A percentile compares a stretch with the other conserved stretches of the same genome.
Conservation (phyloP, 768 basidiomycete genomes). For the Calocybe cyanea region DNA sequence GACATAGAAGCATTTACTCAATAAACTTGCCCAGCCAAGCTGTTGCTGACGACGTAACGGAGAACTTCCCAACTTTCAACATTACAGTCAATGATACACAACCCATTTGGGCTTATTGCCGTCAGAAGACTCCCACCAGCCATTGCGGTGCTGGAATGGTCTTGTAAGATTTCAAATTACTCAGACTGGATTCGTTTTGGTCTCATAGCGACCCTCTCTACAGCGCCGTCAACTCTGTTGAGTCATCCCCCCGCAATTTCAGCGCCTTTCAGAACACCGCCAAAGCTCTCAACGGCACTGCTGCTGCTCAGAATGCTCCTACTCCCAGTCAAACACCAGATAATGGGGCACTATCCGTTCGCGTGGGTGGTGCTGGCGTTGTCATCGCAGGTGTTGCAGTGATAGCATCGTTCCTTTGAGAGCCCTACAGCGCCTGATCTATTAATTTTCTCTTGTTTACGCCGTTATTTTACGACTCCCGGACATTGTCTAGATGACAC, state of each 20-base stretch:
- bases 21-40: constrained; percentile 26
- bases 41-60: constrained; percentile 38
- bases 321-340: constrained; percentile 15
- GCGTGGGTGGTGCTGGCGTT: constrained; percentile 28
- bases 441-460: constrained; percentile 2
- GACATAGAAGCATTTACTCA: background rate
- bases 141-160: constrained; percentile 56
- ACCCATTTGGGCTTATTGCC: constrained; percentile 54
- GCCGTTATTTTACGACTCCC: constrained; percentile 19
- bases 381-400: constrained; percentile 26
- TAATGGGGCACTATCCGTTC: constrained; percentile 30
- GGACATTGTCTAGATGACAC: constrained; percentile 25
- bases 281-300: constrained; percentile 48
- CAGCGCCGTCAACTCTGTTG: constrained; percentile 56
- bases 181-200: background rate
- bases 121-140: constrained; percentile 31
- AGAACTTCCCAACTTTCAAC: constrained; percentile 49
- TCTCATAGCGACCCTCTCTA: background rate
- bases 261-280: constrained; percentile 55
- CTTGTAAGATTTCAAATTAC: constrained; percentile 31
- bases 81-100: constrained; percentile 54
- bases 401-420: constrained; percentile 32
- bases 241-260: constrained; percentile 46
- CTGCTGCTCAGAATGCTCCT: constrained; percentile 28
- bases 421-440: background rate